phyloP scores from a whole-genome alignment of 345 rosid genomes.

The Hypericum perforatum region DNA sequence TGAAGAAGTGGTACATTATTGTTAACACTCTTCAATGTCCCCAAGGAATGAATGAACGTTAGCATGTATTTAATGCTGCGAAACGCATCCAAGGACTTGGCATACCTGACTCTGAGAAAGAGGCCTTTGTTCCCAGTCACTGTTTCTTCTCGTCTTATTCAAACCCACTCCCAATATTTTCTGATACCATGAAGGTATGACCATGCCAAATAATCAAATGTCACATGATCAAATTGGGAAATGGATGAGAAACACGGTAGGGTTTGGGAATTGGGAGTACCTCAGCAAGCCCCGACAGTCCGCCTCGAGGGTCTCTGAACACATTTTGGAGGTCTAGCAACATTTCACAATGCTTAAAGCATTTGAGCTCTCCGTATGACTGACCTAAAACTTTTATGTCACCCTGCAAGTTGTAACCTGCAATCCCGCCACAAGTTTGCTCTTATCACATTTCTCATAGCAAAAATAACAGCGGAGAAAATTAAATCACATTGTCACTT shows the following conservation, averaged over 20 bases:
- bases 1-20: background rate
- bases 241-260: background rate
- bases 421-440: conserved; percentile 5
- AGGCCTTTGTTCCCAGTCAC: conserved; percentile 88
- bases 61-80: too few species aligned
- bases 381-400: conserved; percentile 56
- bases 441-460: too few species aligned
- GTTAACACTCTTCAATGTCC: too few species aligned
- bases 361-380: conserved; percentile 60
- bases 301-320: conserved; percentile 61
- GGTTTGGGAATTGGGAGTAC: conserved; percentile 23
- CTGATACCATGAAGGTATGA: conserved; percentile 18
- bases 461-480: too few species aligned
- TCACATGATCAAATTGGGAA: too few species aligned
- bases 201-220: too few species aligned
- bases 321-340: conserved; percentile 69
- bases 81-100: too few species aligned
- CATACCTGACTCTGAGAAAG: conserved; percentile 66
- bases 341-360: conserved; percentile 81
- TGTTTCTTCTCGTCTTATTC: conserved; percentile 81
- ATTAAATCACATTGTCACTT: too few species aligned
- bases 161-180: conserved; percentile 82
- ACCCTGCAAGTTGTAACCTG: conserved; percentile 85
- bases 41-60: too few species aligned
- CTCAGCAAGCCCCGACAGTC: conserved; percentile 77